Conservation (phyloP, 148 eudicot species). For the Heliosperma pusillum region DNA sequence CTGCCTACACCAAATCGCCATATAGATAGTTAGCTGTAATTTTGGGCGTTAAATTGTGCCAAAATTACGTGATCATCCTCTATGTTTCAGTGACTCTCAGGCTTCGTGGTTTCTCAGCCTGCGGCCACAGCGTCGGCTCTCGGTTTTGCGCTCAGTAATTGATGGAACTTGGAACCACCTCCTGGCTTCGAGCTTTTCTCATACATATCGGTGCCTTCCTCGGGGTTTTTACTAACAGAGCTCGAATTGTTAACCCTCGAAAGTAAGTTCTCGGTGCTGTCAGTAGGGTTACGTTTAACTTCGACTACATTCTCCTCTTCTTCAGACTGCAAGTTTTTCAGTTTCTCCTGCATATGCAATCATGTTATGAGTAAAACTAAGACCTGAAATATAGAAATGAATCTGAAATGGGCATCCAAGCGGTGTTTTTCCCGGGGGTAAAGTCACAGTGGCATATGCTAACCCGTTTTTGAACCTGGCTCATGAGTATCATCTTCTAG, state of each 20-base stretch:
- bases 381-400: too few relatives aligned
- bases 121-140: conserved; percentile 84
- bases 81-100: conserved; percentile 18
- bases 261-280: conserved; percentile 75
- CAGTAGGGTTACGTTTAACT: conserved; percentile 30
- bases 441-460: background rate
- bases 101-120: conserved; percentile 33
- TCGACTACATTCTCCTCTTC: conserved; percentile 30
- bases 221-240: conserved; percentile 38
- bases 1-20: conserved; percentile 26
- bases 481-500: too few relatives aligned
- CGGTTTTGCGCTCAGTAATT: conserved; percentile 58
- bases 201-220: conserved; percentile 39
- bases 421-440: background rate
- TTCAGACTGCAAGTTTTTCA: conserved; percentile 35
- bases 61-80: conserved; percentile 41
- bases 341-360: conserved; percentile 49
- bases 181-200: conserved; percentile 46
- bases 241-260: conserved; percentile 69
- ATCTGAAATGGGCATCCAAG: background rate
- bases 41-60: conserved; percentile 59
- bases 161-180: conserved; percentile 70
- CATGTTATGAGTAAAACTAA: conserved; percentile 13
- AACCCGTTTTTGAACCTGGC: background rate
- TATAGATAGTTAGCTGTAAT: conserved; percentile 53